phyloP scores from a whole-genome alignment of 192 early-diverging fungal genomes.

The Coemansia sp. region DNA sequence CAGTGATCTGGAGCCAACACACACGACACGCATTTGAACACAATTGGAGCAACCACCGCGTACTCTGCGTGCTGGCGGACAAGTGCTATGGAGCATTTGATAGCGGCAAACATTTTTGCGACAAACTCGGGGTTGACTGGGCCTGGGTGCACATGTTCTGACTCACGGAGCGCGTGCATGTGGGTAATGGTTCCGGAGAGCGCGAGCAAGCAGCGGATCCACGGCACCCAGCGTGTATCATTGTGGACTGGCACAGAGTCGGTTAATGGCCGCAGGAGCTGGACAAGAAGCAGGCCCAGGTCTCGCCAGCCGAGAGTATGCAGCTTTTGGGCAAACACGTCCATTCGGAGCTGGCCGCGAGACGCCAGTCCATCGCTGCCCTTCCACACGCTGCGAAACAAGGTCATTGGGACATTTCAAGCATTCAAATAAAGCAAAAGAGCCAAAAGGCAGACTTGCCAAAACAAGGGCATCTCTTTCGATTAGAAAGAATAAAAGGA shows the following conservation, averaged over 20 bases:
- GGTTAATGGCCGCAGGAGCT: constrained; percentile 12
- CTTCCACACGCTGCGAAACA: constrained; percentile 30
- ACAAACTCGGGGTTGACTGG: constrained; percentile 26
- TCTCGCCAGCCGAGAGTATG: constrained; percentile 27
- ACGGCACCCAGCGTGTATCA: neutral
- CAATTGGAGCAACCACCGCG: neutral
- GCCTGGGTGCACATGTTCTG: neutral
- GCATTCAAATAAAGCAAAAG: neutral
- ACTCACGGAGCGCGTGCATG: constrained; percentile 18
- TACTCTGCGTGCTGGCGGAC: neutral
- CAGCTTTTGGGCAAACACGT: constrained; percentile 12
- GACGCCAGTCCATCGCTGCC: constrained; percentile 16
- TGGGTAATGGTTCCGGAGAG: constrained; percentile 19
- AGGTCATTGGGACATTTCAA: neutral
- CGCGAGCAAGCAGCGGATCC: constrained; percentile 14
- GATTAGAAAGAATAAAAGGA: neutral
- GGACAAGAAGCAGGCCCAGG: constrained; percentile 32
- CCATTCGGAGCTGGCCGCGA: constrained; percentile 15
- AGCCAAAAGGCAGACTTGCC: neutral
- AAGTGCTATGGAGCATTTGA: constrained; percentile 3
- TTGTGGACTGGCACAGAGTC: neutral
- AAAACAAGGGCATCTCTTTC: neutral
- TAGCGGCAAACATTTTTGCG: constrained; percentile 10
- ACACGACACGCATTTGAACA: constrained; percentile 4
- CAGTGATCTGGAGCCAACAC: neutral